Base-by-base conservation (phyloP, 192 early-diverging fungal genomes). In the Rhizoclosmatium sp. region DNA sequence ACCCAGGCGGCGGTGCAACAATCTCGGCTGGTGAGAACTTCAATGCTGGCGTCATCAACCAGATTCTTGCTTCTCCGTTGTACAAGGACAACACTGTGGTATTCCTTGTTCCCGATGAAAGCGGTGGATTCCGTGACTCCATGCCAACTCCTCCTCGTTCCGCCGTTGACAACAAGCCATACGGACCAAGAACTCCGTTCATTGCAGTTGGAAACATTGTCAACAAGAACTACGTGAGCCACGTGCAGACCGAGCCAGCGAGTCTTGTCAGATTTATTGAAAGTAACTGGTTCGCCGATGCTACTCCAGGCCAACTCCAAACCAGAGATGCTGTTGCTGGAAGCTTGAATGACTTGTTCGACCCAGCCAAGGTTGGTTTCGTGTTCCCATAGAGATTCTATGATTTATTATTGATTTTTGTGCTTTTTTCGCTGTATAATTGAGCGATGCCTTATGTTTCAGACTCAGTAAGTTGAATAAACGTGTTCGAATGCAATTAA, bases 201-300 rank as follows among this genome's bases (percentile, higher is more conserved):
- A n/a, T 78, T 5, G 76, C 76, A 21, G 66, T 78, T 31, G 76
- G 76, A 10, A 46, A 47, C 3, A 21, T 75, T 5, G 76, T 54
- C 48, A 70, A 70, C 31, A 78, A 75, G 9, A 78, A 78, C 41
- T 74, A 78, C 69, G 49, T 78, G 49, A 76, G 40, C 12, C 76
- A 78, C 51, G 76, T 78, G 23, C 44, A 75, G 58, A 78, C 72
- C 47, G 76, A 78, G 31, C 76, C 76, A 3, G 41, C 76, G 9
- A 66, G 62, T 62, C 19, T 78, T 21, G 58, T 78, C 10, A 14
- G 76, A 10, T 78, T 78, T 47, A 62, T 78, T 47, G 76, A 78
- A 56, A 40, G 16, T 21, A 78, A 78, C 58, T 54, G 51, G 51
- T 78, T 78, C 54, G 77, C 72, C 40, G 76, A 68, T 2, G 76